Evolutionary conservation across 2,329 filamentous ascomycete genomes (phyloP).

Genomic region (Nigrospora sphaerica): DNA sequence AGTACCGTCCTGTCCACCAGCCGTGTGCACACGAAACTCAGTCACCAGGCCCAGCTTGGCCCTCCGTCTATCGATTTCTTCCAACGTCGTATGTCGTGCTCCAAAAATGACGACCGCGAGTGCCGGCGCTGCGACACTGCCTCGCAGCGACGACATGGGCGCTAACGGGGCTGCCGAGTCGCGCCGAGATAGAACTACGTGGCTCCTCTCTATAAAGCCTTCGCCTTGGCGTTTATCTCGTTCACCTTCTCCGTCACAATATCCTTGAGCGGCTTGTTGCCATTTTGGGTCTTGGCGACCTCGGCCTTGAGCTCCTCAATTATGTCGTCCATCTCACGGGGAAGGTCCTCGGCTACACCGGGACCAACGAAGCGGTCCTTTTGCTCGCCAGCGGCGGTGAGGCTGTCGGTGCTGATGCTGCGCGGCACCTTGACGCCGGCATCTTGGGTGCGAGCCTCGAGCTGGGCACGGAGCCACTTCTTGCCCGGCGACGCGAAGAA

Average conservation of each 20-base stretch:
- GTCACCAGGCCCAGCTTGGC: too few relatives aligned
- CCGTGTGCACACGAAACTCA: too few relatives aligned
- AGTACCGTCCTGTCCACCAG: too few relatives aligned
- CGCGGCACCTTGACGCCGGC: slow-evolving; percentile 39
- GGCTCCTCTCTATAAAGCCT: background rate
- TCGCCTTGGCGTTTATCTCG: background rate
- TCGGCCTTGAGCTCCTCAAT: slow-evolving; percentile 68
- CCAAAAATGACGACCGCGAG: too few relatives aligned
- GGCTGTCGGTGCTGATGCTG: slow-evolving; percentile 49
- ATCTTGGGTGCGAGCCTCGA: slow-evolving; percentile 50
- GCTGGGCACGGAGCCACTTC: slow-evolving; percentile 41
- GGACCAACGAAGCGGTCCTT: slow-evolving; percentile 53
- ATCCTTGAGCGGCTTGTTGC: background rate
- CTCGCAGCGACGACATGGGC: too few relatives aligned
- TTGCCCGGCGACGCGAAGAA: slow-evolving; percentile 81
- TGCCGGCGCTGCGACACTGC: too few relatives aligned
- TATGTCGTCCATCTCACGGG: slow-evolving; percentile 69
- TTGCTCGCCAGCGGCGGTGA: slow-evolving; percentile 25
- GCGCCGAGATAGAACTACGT: too few relatives aligned
- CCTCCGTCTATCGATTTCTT: too few relatives aligned
- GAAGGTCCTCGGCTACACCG: slow-evolving; percentile 72
- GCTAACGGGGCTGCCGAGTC: too few relatives aligned
- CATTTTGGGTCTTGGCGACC: slow-evolving; percentile 49
- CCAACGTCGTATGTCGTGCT: too few relatives aligned
- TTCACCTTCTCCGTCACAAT: too few relatives aligned